Evolutionary conservation across 352 stramenopile species (phyloP), one percentile per base, ranked within the genome.

Genomic region (Blastocystis sp.): DNA sequence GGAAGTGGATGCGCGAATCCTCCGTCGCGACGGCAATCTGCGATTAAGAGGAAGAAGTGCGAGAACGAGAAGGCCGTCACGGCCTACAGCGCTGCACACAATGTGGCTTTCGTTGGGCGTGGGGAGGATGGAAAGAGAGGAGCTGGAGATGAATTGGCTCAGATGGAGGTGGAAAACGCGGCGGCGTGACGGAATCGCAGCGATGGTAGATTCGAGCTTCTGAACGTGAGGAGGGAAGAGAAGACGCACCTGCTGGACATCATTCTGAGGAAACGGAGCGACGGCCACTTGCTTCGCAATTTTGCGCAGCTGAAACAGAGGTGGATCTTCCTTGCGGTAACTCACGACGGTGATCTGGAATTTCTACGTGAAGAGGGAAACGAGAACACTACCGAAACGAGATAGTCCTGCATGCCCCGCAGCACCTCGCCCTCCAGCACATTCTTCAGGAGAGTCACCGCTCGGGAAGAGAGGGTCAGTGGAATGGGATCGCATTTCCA

Each of bases 11-110:
- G 19, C 52, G 40, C 1, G 74, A 57, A 28, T 84, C 74, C 17
- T 84, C 74, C 24, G 74, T 84, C 10, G 74, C 74, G 19, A 84
- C 57, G n/a, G 48, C 52, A 14, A 84, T 69, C 74, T 84, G 48
- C 9, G 61, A 48, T 40, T 52, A 57, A 68, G 40, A 7, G 54
- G 61, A 52, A 19, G 21, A 11, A 2, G 2, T 7, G 57, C 28
- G 11, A 17, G 21, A 34, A 84, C 74, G 17, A 63, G 45, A 6
- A 52, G 21, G 17, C 54, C 24, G 19, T 19, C 38, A 34, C 14
- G 3, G 17, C 45, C 74, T 11, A 84, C n/a, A 2, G 60, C 34
- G 11, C 45, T 48, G 48, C 19, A 57, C 3, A 63, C 21, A 45
- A 84, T 70, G 34, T 84, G 74, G 1, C 40, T 62, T 19, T 84